These are phyloP conservation scores for Pseudoneurospora amorphoporcata DNA, from an alignment of 495 filamentous ascomycete genomes.

Conservation along the genomic window DNA sequence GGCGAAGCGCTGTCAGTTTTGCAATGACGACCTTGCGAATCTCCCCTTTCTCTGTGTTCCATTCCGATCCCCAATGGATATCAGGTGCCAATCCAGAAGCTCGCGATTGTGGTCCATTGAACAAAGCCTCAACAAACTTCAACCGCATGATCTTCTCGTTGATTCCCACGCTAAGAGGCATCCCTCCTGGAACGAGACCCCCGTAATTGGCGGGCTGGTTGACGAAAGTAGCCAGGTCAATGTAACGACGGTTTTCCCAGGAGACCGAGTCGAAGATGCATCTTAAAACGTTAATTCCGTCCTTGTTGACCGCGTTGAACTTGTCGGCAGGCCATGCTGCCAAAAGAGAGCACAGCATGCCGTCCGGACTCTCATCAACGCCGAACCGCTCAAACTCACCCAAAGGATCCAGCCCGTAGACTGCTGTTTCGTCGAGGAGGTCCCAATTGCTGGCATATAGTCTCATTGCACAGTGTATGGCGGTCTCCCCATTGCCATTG, in stretches of 20 bases:
- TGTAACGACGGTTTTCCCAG: not conserved
- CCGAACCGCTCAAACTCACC: not conserved
- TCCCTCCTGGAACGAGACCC: not conserved
- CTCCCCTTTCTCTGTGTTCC: not conserved
- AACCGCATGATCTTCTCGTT: not conserved
- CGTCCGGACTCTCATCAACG: not conserved
- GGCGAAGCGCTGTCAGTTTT: not conserved
- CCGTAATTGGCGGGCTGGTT: not conserved
- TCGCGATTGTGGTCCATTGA: not conserved
- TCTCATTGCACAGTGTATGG: not conserved
- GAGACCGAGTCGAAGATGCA: not conserved
- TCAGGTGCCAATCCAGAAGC: not conserved
- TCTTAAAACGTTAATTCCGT: not conserved
- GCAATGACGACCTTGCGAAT: not conserved
- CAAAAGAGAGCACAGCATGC: not conserved
- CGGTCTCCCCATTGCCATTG: not conserved
- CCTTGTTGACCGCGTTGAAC: not conserved
- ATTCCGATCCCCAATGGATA: not conserved
- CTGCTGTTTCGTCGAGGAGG: not conserved
- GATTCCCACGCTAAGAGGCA: accelerated
- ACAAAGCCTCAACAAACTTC: not conserved
- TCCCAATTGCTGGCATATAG: not conserved
- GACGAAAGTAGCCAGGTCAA: not conserved
- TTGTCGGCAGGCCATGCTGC: not conserved
- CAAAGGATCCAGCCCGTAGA: not conserved